Conservation (phyloP, 169 alveolate species). For the Eimeria mitis region DNA sequence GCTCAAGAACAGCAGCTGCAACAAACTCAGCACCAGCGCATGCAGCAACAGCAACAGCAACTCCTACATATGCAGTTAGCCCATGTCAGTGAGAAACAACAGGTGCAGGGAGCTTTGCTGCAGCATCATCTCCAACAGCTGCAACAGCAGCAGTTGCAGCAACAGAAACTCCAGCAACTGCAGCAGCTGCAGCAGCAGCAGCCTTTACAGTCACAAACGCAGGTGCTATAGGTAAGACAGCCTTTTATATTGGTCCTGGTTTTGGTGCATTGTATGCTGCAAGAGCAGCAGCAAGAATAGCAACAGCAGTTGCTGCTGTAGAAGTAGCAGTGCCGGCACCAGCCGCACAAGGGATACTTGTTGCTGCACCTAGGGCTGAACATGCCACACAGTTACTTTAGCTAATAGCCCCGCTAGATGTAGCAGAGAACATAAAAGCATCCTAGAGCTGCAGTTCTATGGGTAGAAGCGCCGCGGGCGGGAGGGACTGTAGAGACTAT, state of each 20-base stretch:
- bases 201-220: conserved; percentile 2
- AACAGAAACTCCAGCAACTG: conserved; percentile 45
- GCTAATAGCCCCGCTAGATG: background rate
- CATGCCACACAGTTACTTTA: background rate
- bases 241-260: background rate
- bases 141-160: conserved; percentile 51
- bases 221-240: conserved; percentile 3
- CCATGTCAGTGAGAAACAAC: conserved; percentile 60
- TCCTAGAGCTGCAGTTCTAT: background rate
- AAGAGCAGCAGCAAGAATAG: background rate
- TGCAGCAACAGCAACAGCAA: conserved; percentile 46
- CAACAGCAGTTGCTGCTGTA: background rate
- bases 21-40: conserved; percentile 55
- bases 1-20: conserved; percentile 70
- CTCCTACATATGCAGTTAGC: conserved; percentile 55
- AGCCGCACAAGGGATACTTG: background rate
- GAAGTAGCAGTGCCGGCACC: background rate
- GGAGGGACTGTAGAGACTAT: background rate
- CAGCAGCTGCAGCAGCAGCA: conserved; percentile 42
- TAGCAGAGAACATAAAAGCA: background rate
- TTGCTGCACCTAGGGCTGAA: background rate
- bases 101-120: conserved; percentile 61
- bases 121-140: conserved; percentile 65
- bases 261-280: background rate
- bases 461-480: background rate